Percentiles rank a stretch among this genome's conserved stretches.
phyloP scores from a whole-genome alignment of 2,329 filamentous ascomycete species.

The Fusarium mundagurra region DNA sequence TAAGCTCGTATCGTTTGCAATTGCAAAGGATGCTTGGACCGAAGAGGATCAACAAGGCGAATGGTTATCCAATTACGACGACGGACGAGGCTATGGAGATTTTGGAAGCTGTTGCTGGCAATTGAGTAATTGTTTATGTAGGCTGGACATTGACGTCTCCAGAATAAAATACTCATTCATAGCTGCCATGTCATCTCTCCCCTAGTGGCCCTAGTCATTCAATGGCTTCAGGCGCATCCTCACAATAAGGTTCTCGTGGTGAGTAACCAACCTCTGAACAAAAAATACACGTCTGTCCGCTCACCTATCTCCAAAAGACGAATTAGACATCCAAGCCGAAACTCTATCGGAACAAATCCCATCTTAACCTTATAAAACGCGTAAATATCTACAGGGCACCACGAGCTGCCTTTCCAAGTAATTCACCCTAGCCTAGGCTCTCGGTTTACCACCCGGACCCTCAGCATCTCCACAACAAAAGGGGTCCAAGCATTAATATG shows the following conservation, averaged over 20 bases:
- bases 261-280: no score
- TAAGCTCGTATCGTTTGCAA: constrained; percentile 1
- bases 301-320: not conserved
- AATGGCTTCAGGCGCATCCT: not conserved
- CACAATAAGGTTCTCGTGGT: not conserved
- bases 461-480: not conserved
- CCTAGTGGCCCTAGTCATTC: not conserved
- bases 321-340: not conserved
- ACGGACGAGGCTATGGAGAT: constrained; percentile 9
- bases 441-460: not conserved
- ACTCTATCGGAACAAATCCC: not conserved
- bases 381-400: not conserved
- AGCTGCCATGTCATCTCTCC: not conserved
- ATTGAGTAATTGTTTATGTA: not conserved
- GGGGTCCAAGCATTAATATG: constrained; percentile 1
- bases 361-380: not conserved
- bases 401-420: not conserved
- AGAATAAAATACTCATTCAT: not conserved
- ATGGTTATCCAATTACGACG: constrained; percentile 1
- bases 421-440: not conserved
- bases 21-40: constrained; percentile 5
- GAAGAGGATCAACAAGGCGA: constrained; percentile 9
- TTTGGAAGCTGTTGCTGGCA: not conserved
- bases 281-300: no score
- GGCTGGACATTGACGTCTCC: no score